These are phyloP conservation scores for Yamadazyma phyllophila DNA, from an alignment of 805 yeast species.

Conservation along the genomic window DNA sequence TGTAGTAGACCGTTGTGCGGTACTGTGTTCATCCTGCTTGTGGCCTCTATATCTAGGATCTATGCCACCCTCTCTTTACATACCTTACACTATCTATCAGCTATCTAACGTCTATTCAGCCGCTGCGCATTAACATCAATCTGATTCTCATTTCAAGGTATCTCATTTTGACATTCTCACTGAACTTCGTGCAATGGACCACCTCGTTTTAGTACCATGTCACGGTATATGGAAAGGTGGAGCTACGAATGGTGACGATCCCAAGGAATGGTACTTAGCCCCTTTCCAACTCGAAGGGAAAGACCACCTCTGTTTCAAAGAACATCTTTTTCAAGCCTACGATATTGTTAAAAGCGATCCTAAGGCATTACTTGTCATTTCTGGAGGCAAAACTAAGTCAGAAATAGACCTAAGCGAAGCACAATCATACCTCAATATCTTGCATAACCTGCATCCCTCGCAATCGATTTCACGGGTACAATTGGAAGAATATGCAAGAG, in stretches of 20 bases:
- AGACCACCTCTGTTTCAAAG: constrained; percentile 64
- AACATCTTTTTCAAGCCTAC: constrained; percentile 54
- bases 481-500: constrained; percentile 76
- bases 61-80: too few relatives aligned
- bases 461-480: constrained; percentile 21
- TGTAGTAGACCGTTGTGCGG: too few relatives aligned
- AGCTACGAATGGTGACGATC: constrained; percentile 42
- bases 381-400: constrained; percentile 72
- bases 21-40: too few relatives aligned
- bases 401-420: constrained; percentile 58
- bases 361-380: constrained; percentile 42
- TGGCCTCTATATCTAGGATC: too few relatives aligned
- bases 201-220: constrained; percentile 43
- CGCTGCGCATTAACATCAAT: too few relatives aligned
- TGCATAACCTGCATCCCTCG: constrained; percentile 16
- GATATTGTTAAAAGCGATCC: constrained; percentile 28
- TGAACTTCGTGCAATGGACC: constrained; percentile 2
- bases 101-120: too few relatives aligned
- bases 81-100: too few relatives aligned
- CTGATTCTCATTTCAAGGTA: too few relatives aligned
- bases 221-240: constrained; percentile 58
- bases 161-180: too few relatives aligned
- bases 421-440: constrained; percentile 51
- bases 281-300: constrained; percentile 66
- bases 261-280: constrained; percentile 64